These are phyloP conservation scores for Paecilomyces dactylethromorphus DNA, from an alignment of 2,329 filamentous ascomycete genomes.

Conservation along the genomic window DNA sequence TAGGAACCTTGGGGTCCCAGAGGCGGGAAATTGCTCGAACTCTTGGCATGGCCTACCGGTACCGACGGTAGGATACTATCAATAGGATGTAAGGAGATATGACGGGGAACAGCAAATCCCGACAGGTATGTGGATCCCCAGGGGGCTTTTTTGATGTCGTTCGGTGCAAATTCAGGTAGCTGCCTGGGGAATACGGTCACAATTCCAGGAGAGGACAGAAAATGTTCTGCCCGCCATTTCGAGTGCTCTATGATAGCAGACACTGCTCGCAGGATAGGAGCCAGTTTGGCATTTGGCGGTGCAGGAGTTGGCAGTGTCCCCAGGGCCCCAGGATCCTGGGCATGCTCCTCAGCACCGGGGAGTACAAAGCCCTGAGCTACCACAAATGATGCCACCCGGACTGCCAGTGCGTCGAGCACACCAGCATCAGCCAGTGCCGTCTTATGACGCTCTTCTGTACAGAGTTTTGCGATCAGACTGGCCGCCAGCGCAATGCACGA, in stretches of 20 bases:
- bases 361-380: constrained; percentile 63
- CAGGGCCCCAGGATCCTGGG: constrained; percentile 49
- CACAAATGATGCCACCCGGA: constrained; percentile 64
- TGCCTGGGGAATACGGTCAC: constrained; percentile 60
- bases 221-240: constrained; percentile 66
- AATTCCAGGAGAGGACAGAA: constrained; percentile 62
- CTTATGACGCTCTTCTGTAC: constrained; percentile 64
- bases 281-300: constrained; percentile 52
- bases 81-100: constrained; percentile 49
- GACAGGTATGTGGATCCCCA: constrained; percentile 51
- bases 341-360: constrained; percentile 53
- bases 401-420: constrained; percentile 71
- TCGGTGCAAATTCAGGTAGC: constrained; percentile 45
- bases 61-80: constrained; percentile 58
- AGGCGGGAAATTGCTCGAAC: constrained; percentile 47
- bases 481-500: constrained; percentile 38
- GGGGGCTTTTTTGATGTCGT: constrained; percentile 43
- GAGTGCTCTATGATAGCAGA: constrained; percentile 72
- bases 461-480: constrained; percentile 53
- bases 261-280: constrained; percentile 69
- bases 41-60: constrained; percentile 26
- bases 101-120: constrained; percentile 43
- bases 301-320: constrained; percentile 58
- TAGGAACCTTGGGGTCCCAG: constrained; percentile 38
- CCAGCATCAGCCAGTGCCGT: constrained; percentile 64